A percentile compares a stretch with the other conserved stretches of the same genome.
Conservation (phyloP, 2,329 filamentous ascomycete genomes). For the Pseudogymnoascus sp. region DNA sequence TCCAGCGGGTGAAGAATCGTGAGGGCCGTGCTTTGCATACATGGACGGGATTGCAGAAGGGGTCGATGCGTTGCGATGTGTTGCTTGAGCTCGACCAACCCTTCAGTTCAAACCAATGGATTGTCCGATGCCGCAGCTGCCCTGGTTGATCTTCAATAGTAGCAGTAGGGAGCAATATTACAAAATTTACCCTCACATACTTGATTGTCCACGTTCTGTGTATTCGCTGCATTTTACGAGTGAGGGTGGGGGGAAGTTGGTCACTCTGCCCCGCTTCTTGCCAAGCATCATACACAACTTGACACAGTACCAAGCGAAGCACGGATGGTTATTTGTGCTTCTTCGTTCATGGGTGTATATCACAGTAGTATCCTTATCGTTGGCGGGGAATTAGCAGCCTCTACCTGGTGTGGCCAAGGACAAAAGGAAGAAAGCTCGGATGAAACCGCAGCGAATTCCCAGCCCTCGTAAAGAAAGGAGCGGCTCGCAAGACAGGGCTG, state of each 20-base stretch:
- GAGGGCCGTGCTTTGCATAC: slow-evolving; percentile 5
- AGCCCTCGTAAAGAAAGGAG: not conserved
- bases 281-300: slow-evolving; percentile 5
- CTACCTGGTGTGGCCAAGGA: not conserved
- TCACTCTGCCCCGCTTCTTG: not conserved
- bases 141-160: not conserved
- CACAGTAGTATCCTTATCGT: not conserved
- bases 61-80: not conserved
- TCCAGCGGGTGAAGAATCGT: not conserved
- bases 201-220: not conserved
- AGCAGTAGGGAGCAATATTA: not conserved
- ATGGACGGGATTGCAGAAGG: not conserved
- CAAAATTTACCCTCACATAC: not conserved
- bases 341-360: not conserved
- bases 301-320: slow-evolving; percentile 2
- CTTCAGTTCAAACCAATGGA: not conserved
- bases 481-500: not conserved
- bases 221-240: not conserved
- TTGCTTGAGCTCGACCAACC: not conserved
- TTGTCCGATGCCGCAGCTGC: not conserved
- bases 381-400: not conserved
- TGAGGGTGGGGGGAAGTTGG: not conserved
- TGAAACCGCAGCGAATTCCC: not conserved
- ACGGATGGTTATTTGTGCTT: not conserved
- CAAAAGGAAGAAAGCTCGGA: slow-evolving; percentile 2